phyloP scores from a whole-genome alignment of 1,284 basidiomycete species.

The Cystobasidium slooffiae region DNA sequence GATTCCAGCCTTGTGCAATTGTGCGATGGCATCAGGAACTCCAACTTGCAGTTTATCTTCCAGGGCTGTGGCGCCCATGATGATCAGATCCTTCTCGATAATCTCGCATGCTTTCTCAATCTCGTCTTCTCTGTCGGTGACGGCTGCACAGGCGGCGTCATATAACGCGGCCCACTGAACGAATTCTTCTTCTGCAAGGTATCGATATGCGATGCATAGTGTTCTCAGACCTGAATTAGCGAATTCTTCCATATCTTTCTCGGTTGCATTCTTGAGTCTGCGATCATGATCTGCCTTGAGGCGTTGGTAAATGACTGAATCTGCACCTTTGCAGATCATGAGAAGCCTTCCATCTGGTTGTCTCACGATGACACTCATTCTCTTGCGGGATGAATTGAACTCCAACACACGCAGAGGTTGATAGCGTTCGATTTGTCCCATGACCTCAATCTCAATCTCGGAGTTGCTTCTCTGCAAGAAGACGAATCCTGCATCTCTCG shows the following conservation, averaged over 20 bases:
- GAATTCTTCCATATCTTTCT: conserved; percentile 86
- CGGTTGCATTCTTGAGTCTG: conserved; percentile 74
- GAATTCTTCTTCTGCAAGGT: conserved; percentile 82
- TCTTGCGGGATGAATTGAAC: conserved; percentile 90
- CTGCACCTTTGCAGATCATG: conserved; percentile 94
- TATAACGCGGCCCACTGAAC: conserved; percentile 77
- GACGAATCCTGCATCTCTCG: conserved; percentile 89
- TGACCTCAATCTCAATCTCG: conserved; percentile 82
- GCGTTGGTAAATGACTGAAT: conserved; percentile 89
- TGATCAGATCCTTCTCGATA: conserved; percentile 78
- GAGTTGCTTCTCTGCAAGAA: conserved; percentile 80
- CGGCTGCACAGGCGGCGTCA: conserved; percentile 76
- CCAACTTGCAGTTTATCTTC: conserved; percentile 98
- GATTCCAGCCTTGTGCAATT: conserved; percentile 88
- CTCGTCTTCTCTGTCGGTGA: conserved; percentile 81
- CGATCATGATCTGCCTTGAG: conserved; percentile 75
- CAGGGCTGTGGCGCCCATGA: conserved; percentile 91
- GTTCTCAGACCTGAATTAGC: conserved; percentile 92
- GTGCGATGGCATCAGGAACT: conserved; percentile 93
- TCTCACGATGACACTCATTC: conserved; percentile 89
- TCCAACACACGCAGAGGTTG: conserved; percentile 80
- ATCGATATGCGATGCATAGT: conserved; percentile 83
- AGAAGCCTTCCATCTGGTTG: conserved; percentile 78
- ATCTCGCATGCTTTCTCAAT: conserved; percentile 83
- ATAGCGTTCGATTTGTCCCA: conserved; percentile 84